Percentiles rank a stretch among this genome's conserved stretches.
Evolutionary conservation across 768 basidiomycete species (phyloP).

Genomic region (Auricularia auricula-judae): DNA sequence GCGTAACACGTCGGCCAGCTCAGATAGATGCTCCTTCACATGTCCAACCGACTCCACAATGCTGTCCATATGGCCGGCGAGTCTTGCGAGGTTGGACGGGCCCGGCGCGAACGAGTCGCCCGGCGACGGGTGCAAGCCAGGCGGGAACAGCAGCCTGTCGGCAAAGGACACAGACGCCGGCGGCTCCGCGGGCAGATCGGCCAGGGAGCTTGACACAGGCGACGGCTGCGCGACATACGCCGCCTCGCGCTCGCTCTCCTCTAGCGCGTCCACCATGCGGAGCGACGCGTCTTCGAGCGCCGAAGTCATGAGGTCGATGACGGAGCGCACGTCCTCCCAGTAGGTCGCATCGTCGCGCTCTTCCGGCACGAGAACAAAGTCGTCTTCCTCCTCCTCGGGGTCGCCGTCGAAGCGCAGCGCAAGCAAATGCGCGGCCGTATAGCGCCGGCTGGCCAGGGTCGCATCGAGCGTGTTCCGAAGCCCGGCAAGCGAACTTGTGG

Average conservation of each 20-base stretch:
- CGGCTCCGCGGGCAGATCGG: neutral
- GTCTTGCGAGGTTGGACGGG: conserved; percentile 55
- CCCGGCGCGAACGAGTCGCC: conserved; percentile 57
- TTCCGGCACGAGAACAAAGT: neutral
- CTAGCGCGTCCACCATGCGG: conserved; percentile 51
- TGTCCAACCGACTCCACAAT: conserved; percentile 60
- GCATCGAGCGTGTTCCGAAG: conserved; percentile 49
- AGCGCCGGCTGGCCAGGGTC: conserved; percentile 63
- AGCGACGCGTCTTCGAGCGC: conserved; percentile 56
- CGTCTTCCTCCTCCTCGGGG: conserved; percentile 28
- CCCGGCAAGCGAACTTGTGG: conserved; percentile 57
- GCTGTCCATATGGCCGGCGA: conserved; percentile 63
- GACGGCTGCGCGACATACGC: conserved; percentile 13
- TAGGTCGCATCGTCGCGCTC: conserved; percentile 53
- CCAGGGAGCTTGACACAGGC: neutral
- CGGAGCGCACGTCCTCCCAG: conserved; percentile 75
- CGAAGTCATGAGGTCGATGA: conserved; percentile 59
- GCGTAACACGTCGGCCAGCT: conserved; percentile 21
- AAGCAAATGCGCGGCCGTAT: conserved; percentile 68
- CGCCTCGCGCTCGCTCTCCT: conserved; percentile 24
- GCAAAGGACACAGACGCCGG: neutral
- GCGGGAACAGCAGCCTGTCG: neutral
- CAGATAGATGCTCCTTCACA: conserved; percentile 47
- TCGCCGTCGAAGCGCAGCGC: conserved; percentile 54
- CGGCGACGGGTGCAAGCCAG: neutral